Conservation (phyloP, 164 flowering plant species). For the Taxillus chinensis region DNA sequence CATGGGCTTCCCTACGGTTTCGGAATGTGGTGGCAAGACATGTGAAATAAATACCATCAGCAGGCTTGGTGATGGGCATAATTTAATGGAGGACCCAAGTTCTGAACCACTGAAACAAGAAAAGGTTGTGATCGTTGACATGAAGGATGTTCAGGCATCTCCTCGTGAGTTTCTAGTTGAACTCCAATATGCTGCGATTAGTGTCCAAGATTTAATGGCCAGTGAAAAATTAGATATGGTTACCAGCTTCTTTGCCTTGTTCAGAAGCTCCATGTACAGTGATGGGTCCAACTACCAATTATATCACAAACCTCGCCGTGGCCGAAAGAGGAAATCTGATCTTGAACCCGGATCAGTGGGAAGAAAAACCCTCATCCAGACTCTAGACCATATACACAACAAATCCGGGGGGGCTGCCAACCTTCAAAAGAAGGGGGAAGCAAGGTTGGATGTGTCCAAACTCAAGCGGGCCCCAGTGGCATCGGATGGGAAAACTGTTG, state of each 20-base stretch:
- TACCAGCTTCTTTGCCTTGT: constrained; percentile 10
- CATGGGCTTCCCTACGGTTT: neutral
- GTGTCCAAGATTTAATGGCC: constrained; percentile 7
- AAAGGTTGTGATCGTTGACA: constrained; percentile 5
- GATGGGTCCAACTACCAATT: constrained; percentile 15
- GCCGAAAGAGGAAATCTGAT: constrained; percentile 15
- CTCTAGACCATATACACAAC: neutral
- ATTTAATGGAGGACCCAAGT: constrained; percentile 6
- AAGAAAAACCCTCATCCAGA: constrained; percentile 2
- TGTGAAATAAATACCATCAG: neutral
- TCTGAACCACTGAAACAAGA: constrained; percentile 7
- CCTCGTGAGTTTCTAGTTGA: constrained; percentile 12
- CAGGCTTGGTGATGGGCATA: constrained; percentile 4
- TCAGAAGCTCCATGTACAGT: constrained; percentile 18
- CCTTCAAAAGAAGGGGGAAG: neutral
- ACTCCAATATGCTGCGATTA: constrained; percentile 16
- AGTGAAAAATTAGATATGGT: constrained; percentile 7
- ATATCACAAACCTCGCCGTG: constrained; percentile 8
- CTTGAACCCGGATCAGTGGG: constrained; percentile 1
- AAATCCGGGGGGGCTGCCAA: neutral
- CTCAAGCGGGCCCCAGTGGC: constrained; percentile 3
- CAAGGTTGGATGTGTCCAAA: constrained; percentile 1
- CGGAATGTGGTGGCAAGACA: neutral
- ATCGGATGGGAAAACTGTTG: constrained; percentile 7
- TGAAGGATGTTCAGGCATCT: constrained; percentile 3